Evolutionary conservation across 768 basidiomycete species (phyloP).

Genomic region (Obba rivulosa): DNA sequence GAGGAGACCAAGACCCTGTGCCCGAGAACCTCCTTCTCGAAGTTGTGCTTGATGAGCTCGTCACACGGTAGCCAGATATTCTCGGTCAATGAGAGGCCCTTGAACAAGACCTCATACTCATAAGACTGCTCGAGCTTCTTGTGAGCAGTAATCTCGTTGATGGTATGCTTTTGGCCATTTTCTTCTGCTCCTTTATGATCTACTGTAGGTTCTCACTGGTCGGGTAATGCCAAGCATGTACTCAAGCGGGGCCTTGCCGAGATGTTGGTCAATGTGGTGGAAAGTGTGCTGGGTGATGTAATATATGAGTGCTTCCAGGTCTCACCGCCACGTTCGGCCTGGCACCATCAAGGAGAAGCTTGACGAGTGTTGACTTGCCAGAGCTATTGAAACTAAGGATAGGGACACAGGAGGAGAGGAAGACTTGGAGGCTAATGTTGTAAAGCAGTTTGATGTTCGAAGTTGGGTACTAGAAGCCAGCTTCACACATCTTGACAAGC

Average conservation of each 20-base stretch:
- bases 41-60: slow-evolving; percentile 95
- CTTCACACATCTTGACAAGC: slow-evolving; percentile 95
- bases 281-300: slow-evolving; percentile 99
- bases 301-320: slow-evolving; percentile 99
- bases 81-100: slow-evolving; percentile 91
- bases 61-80: slow-evolving; percentile 98
- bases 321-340: slow-evolving; percentile 95
- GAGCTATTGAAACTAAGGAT: slow-evolving; percentile 98
- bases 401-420: slow-evolving; percentile 96
- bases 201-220: slow-evolving; percentile 98
- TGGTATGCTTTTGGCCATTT: slow-evolving; percentile 96
- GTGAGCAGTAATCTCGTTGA: slow-evolving; percentile 85
- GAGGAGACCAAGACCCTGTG: slow-evolving; percentile 91
- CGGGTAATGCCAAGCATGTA: slow-evolving; percentile 99
- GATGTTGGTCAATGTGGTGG: slow-evolving; percentile 98
- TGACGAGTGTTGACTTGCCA: slow-evolving; percentile 96
- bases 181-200: slow-evolving; percentile 87
- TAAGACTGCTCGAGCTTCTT: slow-evolving; percentile 99
- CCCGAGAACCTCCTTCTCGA: slow-evolving; percentile 98
- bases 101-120: slow-evolving; percentile 97
- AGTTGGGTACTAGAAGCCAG: slow-evolving; percentile 87
- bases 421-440: slow-evolving; percentile 95
- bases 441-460: slow-evolving; percentile 83
- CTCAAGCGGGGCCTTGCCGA: slow-evolving; percentile 97
- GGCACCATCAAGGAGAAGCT: slow-evolving; percentile 93